phyloP scores from a whole-genome alignment of 208 protist species.

The Acanthamoeba divionensis region DNA sequence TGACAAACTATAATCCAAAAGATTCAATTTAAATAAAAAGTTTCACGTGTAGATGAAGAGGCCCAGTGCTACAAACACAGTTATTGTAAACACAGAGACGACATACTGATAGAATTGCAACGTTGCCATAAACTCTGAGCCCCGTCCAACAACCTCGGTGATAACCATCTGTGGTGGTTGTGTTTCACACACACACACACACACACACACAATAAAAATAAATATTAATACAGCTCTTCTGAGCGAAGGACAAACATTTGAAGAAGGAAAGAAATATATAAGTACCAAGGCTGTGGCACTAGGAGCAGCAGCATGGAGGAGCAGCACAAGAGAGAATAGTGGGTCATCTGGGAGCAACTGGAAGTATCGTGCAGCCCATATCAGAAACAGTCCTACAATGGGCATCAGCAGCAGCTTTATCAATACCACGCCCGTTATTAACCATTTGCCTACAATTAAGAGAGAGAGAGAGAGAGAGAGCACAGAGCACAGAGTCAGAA shows the following conservation, averaged over 20 bases:
- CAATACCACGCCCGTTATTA: not conserved
- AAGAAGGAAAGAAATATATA: not conserved
- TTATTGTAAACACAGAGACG: not conserved
- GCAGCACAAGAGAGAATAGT: not conserved
- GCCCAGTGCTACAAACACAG: not conserved
- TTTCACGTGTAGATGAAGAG: no score
- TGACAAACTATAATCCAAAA: no score
- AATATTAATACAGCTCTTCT: no score
- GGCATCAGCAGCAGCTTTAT: not conserved
- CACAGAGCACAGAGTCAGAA: not conserved
- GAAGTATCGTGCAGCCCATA: not conserved
- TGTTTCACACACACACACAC: not conserved
- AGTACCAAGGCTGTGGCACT: not conserved
- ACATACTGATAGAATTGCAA: constrained; percentile 22
- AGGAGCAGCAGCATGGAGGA: not conserved
- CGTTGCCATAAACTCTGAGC: not conserved
- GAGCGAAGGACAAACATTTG: not conserved
- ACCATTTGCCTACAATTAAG: not conserved
- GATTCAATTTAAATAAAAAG: no score
- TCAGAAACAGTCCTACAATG: not conserved
- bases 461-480: no score
- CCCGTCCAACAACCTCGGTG: not conserved
- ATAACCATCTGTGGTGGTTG: not conserved
- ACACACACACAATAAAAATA: no score
- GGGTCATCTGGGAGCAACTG: not conserved